Base-by-base conservation (phyloP, 73 alveolate species). In the Durusdinium trenchii region DNA sequence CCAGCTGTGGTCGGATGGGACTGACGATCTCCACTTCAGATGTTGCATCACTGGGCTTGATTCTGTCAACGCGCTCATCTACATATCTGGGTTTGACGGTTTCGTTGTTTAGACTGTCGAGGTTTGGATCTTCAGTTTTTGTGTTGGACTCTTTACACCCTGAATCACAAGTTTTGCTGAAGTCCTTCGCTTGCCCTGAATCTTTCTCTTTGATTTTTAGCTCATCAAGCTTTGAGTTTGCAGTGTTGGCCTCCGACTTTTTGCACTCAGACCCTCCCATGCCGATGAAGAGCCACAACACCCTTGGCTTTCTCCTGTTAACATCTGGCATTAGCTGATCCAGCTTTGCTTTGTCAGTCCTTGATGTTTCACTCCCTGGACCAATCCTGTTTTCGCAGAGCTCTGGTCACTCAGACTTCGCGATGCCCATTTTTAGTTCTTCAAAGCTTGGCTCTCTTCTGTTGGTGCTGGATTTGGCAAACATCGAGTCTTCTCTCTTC, bases 321-420 rank as follows among this genome's bases (percentile, higher is more conserved):
- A 85, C 40, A 7, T 52, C 28, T 40, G 81, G 91, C 20, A 26
- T 38, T 10, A 23, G 82, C 5, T 45, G 93, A 5, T 76, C 50
- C 0, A 51, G 94, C 83, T 18, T 76, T 3, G 32, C 40, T 1
- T 43, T 54, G 67, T n/a, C 47, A 14, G 84, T 78, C 46, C 86
- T 12, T 35, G 99, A 94, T 42, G 28, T 54, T 43, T 26, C 86
- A 7, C 35, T n/a, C 52, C 42, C 48, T n/a, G 99, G 99, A 32
- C 50, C 35, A 36, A 35, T 40, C 9, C 23, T 47, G 76, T 57
- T 46, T 18, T 7, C 43, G 64, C 89, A 51, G 82, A 51, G 93
- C 23, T 23, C 23, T 3, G 54, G 40, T 32, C 61, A 42, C 43
- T 69, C 57, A 6, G 99, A 57, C 3, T 54, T 52, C 26, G 51